These are phyloP conservation scores for Aspergillus hancockii DNA, from an alignment of 495 filamentous ascomycete genomes.

Conservation along the genomic window DNA sequence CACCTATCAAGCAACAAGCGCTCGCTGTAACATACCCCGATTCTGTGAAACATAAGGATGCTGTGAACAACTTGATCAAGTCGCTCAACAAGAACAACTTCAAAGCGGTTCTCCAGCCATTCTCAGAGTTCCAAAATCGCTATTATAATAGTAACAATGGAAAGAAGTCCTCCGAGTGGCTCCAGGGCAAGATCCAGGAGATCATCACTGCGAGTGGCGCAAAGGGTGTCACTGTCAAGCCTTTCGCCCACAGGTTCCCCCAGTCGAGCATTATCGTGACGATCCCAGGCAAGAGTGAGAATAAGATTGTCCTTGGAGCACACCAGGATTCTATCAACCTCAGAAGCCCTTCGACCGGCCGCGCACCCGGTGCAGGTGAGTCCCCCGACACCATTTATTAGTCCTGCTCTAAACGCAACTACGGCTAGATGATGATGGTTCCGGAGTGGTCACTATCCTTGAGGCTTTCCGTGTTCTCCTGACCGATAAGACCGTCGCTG, in stretches of 20 bases:
- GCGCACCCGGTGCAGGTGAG: constrained; percentile 7
- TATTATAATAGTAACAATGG: constrained; percentile 1
- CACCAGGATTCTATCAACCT: constrained; percentile 2
- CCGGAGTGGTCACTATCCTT: constrained; percentile 1
- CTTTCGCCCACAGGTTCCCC: neutral
- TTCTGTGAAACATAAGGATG: neutral
- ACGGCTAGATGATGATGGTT: neutral
- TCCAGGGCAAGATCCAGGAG: constrained; percentile 2
- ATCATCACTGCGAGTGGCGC: neutral
- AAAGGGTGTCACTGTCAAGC: constrained; percentile 3
- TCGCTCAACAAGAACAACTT: constrained; percentile 3
- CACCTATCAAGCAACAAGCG: neutral
- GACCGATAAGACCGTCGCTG: constrained; percentile 1
- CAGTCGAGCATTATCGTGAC: constrained; percentile 4
- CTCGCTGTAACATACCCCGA: neutral
- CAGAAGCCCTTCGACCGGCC: neutral
- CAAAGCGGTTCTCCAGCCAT: neutral
- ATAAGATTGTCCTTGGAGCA: constrained; percentile 1
- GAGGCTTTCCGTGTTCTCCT: constrained; percentile 2
- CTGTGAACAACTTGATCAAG: neutral
- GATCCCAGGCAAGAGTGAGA: constrained; percentile 1
- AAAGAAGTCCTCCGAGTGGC: constrained; percentile 4
- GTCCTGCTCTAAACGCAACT: neutral
- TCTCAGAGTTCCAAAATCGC: constrained; percentile 6
- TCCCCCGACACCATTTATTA: neutral